phyloP scores from a whole-genome alignment of 2,329 filamentous ascomycete species.

The Calonectria crousiana region DNA sequence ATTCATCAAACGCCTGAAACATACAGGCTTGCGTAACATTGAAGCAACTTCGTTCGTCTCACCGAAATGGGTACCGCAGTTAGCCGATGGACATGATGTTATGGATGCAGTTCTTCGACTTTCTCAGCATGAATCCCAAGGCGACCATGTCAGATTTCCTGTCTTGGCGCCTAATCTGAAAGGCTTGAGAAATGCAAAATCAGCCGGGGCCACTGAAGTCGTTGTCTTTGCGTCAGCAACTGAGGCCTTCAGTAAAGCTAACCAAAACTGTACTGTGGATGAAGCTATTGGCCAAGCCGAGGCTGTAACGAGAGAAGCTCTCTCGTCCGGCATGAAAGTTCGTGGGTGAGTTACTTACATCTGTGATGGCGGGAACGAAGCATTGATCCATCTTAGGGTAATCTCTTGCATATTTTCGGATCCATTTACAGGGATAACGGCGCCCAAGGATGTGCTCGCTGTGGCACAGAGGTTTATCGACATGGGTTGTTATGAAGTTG shows the following conservation, averaged over 20 bases:
- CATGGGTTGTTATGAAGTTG: constrained; percentile 32
- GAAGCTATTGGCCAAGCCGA: constrained; percentile 18
- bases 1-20: background rate
- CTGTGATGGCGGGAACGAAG: background rate
- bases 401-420: constrained; percentile 26
- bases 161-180: constrained; percentile 24
- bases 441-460: background rate
- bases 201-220: constrained; percentile 17
- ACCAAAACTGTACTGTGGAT: constrained; percentile 24
- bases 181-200: constrained; percentile 15
- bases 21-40: constrained; percentile 9
- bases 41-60: constrained; percentile 29
- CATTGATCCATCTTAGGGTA: background rate
- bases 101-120: background rate
- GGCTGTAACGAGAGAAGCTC: constrained; percentile 4
- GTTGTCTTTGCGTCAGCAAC: constrained; percentile 26
- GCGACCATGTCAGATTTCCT: constrained; percentile 2
- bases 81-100: constrained; percentile 10
- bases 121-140: background rate
- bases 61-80: constrained; percentile 29
- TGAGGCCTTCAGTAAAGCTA: constrained; percentile 26
- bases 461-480: constrained; percentile 17
- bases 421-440: constrained; percentile 18
- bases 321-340: constrained; percentile 17
- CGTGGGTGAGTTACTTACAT: constrained; percentile 13